Evolutionary conservation across 2,329 filamentous ascomycete species (phyloP), one percentile per base, ranked within the genome.

Genomic region (Ophiostoma triangulosporum): DNA sequence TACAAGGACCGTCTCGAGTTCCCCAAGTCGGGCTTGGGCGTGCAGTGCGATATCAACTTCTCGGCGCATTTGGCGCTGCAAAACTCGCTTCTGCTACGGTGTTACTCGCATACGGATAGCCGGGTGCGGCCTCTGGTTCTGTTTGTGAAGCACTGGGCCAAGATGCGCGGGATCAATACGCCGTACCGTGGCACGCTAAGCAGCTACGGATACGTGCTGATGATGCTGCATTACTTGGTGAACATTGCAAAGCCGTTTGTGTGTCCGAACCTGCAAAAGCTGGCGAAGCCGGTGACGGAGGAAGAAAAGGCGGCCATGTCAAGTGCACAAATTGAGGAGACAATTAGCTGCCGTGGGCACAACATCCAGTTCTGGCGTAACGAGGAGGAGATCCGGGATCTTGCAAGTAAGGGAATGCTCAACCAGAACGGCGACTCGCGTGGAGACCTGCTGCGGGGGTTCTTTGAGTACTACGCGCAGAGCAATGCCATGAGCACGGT

Each of bases 31-130:
- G 83, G 83, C 4, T 78, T 84, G 27, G 88, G 88, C n/a, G 86
- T 91, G 14, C 86, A 90, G 64, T 93, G 87, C 64, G 88, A 95
- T 64, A 88, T 96, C 72, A 95, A 95, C 66, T 95, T 95, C 64
- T 85, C 85, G 1, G 89, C 89, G 17, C 81, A 86, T 45, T 77
- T 95, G 3, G 88, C 84, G 1, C 73, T 95, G 3, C 84, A 93
- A 59, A 95, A 95, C 65, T 94, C 89, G 0, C 70, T 80, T 32
- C 78, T 96, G 36, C 76, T 96, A 29, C 81, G 86, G 36, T 91
- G 87, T 65, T 96, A 96, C 68, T 84, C 85, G 2, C 77, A 80
- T 53, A 86, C 84, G 20, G 90, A 96, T 63, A 69, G 78, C 4
- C 82, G 90, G 11, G 87, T 95, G 5, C 77, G 80, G 22, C 80